phyloP scores from a whole-genome alignment of 768 basidiomycete species.

The Mycena alexandri region DNA sequence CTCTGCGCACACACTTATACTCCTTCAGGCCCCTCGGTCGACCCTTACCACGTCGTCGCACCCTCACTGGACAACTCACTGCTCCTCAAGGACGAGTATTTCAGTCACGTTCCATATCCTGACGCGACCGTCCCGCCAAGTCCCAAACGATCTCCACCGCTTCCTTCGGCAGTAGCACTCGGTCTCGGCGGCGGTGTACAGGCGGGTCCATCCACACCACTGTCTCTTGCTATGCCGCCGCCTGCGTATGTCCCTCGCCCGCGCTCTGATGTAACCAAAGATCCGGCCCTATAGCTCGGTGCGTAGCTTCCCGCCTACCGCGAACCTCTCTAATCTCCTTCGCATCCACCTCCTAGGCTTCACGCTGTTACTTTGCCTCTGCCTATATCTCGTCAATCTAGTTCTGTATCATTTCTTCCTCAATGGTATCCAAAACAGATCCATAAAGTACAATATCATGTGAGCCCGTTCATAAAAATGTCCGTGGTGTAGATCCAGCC shows the following conservation, averaged over 20 bases:
- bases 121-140: constrained; percentile 8
- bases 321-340: constrained; percentile 9
- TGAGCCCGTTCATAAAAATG: background rate
- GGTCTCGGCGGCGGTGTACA: constrained; percentile 1
- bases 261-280: constrained; percentile 1
- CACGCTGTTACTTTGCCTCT: background rate
- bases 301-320: background rate
- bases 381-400: constrained; percentile 11
- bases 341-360: background rate
- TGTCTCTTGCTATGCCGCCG: constrained; percentile 13
- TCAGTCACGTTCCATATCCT: constrained; percentile 27
- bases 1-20: constrained; percentile 12
- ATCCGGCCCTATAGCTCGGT: constrained; percentile 7
- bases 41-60: constrained; percentile 43
- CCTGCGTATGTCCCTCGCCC: constrained; percentile 23
- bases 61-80: constrained; percentile 43
- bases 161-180: constrained; percentile 8
- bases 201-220: background rate
- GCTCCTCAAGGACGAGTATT: constrained; percentile 40
- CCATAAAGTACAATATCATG: constrained; percentile 1
- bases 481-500: background rate
- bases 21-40: constrained; percentile 29
- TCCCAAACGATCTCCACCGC: background rate
- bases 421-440: constrained; percentile 12
- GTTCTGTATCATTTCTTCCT: constrained; percentile 3